phyloP scores from a whole-genome alignment of 257 asterid genomes.

The Catharanthus roseus region DNA sequence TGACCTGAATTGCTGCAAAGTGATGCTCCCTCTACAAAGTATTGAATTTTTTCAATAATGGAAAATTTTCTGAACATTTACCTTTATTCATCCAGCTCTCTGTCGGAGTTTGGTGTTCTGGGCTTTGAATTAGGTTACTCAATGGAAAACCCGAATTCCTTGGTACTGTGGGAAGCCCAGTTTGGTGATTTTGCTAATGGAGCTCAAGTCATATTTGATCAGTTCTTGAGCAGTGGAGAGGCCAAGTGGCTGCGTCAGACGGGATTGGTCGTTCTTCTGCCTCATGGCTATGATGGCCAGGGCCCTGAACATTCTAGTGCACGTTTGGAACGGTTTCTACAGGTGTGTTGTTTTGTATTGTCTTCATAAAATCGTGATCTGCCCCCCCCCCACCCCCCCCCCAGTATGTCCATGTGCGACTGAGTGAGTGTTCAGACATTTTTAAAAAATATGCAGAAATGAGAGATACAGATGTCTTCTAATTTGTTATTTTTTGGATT shows the following conservation, averaged over 20 bases:
- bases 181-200: conserved; percentile 93
- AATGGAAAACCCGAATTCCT: conserved; percentile 92
- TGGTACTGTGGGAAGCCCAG: conserved; percentile 97
- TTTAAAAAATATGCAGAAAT: background rate
- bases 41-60: background rate
- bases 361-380: background rate
- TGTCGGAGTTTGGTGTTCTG: conserved; percentile 87
- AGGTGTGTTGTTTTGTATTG: conserved; percentile 48
- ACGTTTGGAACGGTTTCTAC: conserved; percentile 89
- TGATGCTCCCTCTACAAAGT: background rate
- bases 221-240: conserved; percentile 92
- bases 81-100: conserved; percentile 54
- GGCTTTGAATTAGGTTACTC: conserved; percentile 96
- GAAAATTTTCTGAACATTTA: background rate
- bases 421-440: background rate
- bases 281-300: conserved; percentile 96
- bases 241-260: conserved; percentile 96
- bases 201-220: conserved; percentile 94
- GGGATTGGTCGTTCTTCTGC: conserved; percentile 78
- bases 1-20: background rate
- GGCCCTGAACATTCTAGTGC: conserved; percentile 99
- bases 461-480: background rate
- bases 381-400: background rate
- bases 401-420: background rate
- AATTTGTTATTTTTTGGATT: background rate